Base-by-base conservation (phyloP, 139 green algal genomes). In the Coelastrella sp. region DNA sequence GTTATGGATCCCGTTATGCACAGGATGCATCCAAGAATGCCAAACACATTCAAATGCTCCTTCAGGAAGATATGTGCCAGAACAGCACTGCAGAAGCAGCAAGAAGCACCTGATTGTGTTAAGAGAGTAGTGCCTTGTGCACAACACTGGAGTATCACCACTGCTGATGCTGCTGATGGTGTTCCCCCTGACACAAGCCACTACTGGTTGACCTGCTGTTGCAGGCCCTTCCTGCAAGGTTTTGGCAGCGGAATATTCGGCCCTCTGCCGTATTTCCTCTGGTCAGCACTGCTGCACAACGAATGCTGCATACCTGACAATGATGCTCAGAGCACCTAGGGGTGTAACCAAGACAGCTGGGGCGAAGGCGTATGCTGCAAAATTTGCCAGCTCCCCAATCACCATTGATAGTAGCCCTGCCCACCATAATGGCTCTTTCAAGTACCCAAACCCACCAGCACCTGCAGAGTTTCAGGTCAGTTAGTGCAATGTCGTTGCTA, bases 361-460 rank as follows among this genome's bases (percentile, higher is more conserved):
- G 6, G 98, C 98, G 95, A 99, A 99, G 4, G 98, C 98, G 84
- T 99, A 99, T 3, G 98, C 98, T 59, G 97, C 97, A 93, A 99
- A 99, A 90, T 99, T 99, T 19, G 96, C 96, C 22, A 96, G 92
- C 91, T 99, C 98, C 0, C 98, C 98, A 10, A 98, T 84, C 6
- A 98, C 93, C 98, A 99, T 99, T 11, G 94, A 95, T 56, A 98
- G 56, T 93, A 99, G 94, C 14, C 98, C 98, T 57, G 95, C 93
- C 98, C 98, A 99, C 98, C 98, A 99, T 75, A 99, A 89, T 49
- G 98, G 98, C 93, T 99, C 96, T 12, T 63, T 74, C 9, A 99
- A 89, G 89, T 99, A 99, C 0, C 96, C 97, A 86, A 97, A 99
- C 6, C 98, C 98, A 7, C 98, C 98, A n/a, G 90, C 92, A n/a